phyloP scores from a whole-genome alignment of 805 yeast species.

The Starmerella ratchasimensis region DNA sequence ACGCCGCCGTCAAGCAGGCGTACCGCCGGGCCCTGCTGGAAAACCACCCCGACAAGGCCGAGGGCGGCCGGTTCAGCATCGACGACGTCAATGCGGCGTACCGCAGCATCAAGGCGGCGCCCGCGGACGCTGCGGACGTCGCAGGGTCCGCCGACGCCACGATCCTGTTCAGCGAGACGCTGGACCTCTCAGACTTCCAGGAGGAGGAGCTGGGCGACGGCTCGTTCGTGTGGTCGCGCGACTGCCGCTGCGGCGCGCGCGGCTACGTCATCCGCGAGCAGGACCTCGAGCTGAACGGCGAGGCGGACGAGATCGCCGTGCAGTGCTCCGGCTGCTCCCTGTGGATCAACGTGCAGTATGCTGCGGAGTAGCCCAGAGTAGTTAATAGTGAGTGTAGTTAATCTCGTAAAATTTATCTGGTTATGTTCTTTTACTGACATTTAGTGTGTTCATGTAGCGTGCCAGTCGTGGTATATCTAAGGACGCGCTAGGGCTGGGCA shows the following conservation, averaged over 20 bases:
- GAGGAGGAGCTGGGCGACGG: slow-evolving; percentile 21
- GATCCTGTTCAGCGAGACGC: slow-evolving; percentile 43
- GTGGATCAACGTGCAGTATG: slow-evolving; percentile 65
- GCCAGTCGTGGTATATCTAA: too few relatives aligned
- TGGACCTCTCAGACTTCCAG: slow-evolving; percentile 40
- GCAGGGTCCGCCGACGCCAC: neutral
- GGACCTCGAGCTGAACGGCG: slow-evolving; percentile 44
- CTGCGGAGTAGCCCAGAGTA: slow-evolving; percentile 19
- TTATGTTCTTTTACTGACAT: neutral
- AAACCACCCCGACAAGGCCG: slow-evolving; percentile 67
- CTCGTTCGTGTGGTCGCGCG: slow-evolving; percentile 21
- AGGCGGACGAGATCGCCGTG: slow-evolving; percentile 49
- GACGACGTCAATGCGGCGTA: slow-evolving; percentile 53
- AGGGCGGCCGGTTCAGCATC: slow-evolving; percentile 18
- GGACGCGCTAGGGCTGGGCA: too few relatives aligned
- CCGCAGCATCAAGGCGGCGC: slow-evolving; percentile 20
- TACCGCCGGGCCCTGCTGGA: slow-evolving; percentile 46
- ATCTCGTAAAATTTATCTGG: neutral
- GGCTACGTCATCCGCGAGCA: slow-evolving; percentile 50
- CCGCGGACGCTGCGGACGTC: slow-evolving; percentile 27
- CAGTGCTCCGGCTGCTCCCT: slow-evolving; percentile 77
- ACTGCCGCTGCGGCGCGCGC: slow-evolving; percentile 28
- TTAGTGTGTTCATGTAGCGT: too few relatives aligned
- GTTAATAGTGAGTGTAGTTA: too few relatives aligned
- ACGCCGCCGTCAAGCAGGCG: slow-evolving; percentile 40